phyloP scores from a whole-genome alignment of 164 flowering plant genomes.

The Dillenia turbinata region DNA sequence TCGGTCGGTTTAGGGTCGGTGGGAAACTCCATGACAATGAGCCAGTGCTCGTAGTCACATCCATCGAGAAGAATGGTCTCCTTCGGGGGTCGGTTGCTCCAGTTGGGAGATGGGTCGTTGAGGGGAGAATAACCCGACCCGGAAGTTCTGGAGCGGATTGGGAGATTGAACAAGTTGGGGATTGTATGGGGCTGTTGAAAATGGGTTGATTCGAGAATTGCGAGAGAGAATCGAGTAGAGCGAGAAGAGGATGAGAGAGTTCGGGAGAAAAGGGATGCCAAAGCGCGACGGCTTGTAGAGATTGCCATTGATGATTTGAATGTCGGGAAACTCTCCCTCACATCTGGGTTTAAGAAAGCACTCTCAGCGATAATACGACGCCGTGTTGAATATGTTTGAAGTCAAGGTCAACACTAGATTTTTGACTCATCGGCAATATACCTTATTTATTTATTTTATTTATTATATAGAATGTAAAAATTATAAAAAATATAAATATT shows the following conservation, averaged over 20 bases:
- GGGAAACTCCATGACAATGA: constrained; percentile 87
- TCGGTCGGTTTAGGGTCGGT: constrained; percentile 65
- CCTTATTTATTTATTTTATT: no score
- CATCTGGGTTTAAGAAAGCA: no score
- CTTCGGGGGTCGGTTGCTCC: constrained; percentile 96
- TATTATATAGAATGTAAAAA: no score
- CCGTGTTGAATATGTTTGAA: no score
- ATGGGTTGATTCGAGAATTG: constrained; percentile 11
- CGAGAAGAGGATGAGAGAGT: constrained; percentile 17
- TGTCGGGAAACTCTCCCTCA: no score
- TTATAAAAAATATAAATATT: no score
- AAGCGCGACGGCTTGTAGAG: constrained; percentile 32
- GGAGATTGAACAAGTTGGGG: constrained; percentile 20
- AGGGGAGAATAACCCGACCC: constrained; percentile 84
- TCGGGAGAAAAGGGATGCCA: constrained; percentile 26
- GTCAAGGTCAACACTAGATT: no score
- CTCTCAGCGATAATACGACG: no score
- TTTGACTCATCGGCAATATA: no score
- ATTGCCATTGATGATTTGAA: constrained; percentile 30
- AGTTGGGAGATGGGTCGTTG: constrained; percentile 90
- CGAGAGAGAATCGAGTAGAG: constrained; percentile 17
- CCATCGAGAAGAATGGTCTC: constrained; percentile 94
- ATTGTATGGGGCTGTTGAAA: constrained; percentile 3
- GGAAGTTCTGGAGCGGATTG: constrained; percentile 48
- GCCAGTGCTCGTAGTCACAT: constrained; percentile 99